Base-by-base conservation (phyloP, 176 grass and related monocot genomes). In the Phoenix dactylifera region DNA sequence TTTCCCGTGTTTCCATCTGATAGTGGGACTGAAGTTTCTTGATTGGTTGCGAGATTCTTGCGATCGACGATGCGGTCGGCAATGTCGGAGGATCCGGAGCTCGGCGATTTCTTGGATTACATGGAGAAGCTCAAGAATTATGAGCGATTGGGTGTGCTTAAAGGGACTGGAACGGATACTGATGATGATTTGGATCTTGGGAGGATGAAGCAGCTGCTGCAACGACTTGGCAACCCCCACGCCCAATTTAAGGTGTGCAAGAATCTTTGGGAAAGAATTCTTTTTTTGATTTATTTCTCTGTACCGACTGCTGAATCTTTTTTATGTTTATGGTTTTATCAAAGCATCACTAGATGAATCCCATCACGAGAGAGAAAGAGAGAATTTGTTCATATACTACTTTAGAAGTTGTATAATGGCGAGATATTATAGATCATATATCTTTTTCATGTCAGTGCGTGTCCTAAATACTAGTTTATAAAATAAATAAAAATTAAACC, bases 151-250 rank as follows among this genome's bases (percentile, higher is more conserved):
- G 92, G 86, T 3, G 78, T 90, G 16, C 86, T 87, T 24, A 76
- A 55, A 49, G 83, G 83, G 51, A 80, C 87, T 6, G 92, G 87
- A 4, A 90, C 83, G 0, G 87, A 97, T 64, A 80, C 83, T 28
- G 83, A 59, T 61, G 87, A 88, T 26, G 92, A 84, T 2, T 97
- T 97, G 54, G 87, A 97, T 72, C 92, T 97, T 5, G 83, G 78
- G 15, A 77, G 92, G 57, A 91, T 91, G 92, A 72, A 72, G 24
- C 83, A 83, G 28, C 69, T 90, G 57, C 83, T 90, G 54, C 58
- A 62, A 22, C 78, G 83, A 6, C 72, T 88, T 16, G 86, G 78
- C 24, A 70, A 90, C 48, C 92, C 83, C 12, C 87, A 91, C 65
- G 83, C 78, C 62, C 77, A 65, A 24, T 97, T 72, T 59, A 80